Conservation (phyloP, 306 rosid genomes). For the Fagus crenata region DNA sequence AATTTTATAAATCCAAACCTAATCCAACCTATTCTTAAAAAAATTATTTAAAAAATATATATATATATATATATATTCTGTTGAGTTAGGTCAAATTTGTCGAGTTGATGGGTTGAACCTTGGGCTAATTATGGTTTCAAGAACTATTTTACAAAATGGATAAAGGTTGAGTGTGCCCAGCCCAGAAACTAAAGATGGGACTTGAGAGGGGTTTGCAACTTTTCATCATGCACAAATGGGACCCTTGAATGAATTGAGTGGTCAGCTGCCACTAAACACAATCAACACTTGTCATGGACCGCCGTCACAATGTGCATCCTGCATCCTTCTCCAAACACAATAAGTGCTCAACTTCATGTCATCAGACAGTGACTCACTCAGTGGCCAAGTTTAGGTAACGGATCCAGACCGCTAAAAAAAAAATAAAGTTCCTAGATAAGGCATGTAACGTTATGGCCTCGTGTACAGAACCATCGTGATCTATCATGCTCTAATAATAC, state of each 20-base stretch:
- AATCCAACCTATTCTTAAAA: too few relatives aligned
- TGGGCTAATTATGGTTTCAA: background rate
- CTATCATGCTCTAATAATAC: too few relatives aligned
- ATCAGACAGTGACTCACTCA: constrained; percentile 5
- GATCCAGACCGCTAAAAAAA: background rate
- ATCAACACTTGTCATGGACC: background rate
- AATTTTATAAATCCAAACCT: too few relatives aligned
- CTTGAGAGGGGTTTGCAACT: background rate
- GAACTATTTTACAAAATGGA: background rate
- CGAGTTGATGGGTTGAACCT: too few relatives aligned
- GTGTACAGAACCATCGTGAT: too few relatives aligned
- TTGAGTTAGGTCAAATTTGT: too few relatives aligned
- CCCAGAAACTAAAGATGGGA: background rate
- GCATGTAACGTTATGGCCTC: too few relatives aligned
- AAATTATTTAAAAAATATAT: too few relatives aligned
- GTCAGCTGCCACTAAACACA: background rate
- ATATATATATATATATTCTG: too few relatives aligned
- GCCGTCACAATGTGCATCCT: background rate
- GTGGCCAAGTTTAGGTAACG: background rate
- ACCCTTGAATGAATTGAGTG: background rate
- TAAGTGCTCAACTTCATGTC: background rate
- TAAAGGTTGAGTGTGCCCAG: background rate
- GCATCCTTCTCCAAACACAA: background rate
- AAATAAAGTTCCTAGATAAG: too few relatives aligned
- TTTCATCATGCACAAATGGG: background rate